Percentiles rank a stretch among this genome's conserved stretches.
These are phyloP conservation scores for Podila epicladia DNA, from an alignment of 192 early-diverging fungal genomes.

Conservation along the genomic window DNA sequence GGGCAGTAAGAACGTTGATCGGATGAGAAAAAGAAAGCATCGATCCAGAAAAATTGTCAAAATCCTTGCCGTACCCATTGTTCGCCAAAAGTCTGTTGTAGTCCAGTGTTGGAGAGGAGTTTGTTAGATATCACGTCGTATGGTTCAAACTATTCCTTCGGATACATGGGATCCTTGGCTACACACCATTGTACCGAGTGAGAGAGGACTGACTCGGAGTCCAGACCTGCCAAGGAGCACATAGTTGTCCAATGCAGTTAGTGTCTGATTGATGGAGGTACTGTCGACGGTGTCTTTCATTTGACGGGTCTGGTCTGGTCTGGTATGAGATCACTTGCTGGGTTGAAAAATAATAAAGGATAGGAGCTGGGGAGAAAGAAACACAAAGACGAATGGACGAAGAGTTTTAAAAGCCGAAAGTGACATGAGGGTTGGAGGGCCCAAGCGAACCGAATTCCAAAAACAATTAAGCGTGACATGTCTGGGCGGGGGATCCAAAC, in stretches of 20 bases:
- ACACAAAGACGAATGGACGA: background rate
- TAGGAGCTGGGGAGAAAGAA: background rate
- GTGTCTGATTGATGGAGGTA: slow-evolving; percentile 17
- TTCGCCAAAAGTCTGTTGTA: slow-evolving; percentile 50
- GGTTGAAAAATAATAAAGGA: background rate
- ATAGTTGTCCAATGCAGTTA: slow-evolving; percentile 49
- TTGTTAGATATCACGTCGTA: background rate
- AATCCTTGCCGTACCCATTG: slow-evolving; percentile 26
- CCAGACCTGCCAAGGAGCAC: slow-evolving; percentile 45
- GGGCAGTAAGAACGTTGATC: background rate
- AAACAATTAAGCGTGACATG: too few relatives aligned
- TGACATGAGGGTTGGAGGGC: background rate
- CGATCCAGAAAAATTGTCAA: background rate
- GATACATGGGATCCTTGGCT: background rate
- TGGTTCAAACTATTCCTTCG: background rate
- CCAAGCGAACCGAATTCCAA: too few relatives aligned
- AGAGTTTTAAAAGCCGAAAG: background rate
- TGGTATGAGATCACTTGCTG: background rate
- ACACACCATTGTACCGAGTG: slow-evolving; percentile 50
- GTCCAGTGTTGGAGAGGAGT: background rate
- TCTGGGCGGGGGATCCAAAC: too few relatives aligned
- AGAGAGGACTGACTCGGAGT: slow-evolving; percentile 51
- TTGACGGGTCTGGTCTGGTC: background rate
- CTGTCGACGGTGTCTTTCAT: slow-evolving; percentile 42
- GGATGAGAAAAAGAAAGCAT: background rate